Evolutionary conservation across 2,329 filamentous ascomycete species (phyloP).

Genomic region (Hortaea werneckii): DNA sequence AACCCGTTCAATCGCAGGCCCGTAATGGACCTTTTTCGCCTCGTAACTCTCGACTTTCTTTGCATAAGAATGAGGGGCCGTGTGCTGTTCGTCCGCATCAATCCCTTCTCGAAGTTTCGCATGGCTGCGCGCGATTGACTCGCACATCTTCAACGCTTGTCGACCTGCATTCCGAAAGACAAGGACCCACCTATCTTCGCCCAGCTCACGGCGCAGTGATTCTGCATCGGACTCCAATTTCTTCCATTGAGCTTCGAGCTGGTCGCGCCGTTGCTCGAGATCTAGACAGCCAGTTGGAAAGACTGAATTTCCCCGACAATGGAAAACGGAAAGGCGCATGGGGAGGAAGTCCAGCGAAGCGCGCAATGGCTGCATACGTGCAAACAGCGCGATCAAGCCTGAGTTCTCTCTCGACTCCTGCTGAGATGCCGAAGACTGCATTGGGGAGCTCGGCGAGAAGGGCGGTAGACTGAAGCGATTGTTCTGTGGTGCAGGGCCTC

Average conservation of each 20-base stretch:
- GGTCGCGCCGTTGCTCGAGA: slow-evolving; percentile 61
- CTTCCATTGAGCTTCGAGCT: slow-evolving; percentile 75
- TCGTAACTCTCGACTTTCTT: slow-evolving; percentile 92
- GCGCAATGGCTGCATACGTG: slow-evolving; percentile 85
- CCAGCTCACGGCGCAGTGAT: slow-evolving; percentile 75
- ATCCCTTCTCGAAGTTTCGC: slow-evolving; percentile 70
- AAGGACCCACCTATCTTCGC: slow-evolving; percentile 90
- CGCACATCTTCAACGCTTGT: slow-evolving; percentile 92
- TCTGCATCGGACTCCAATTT: slow-evolving; percentile 86
- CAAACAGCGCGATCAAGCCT: slow-evolving; percentile 79
- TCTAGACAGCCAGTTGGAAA: slow-evolving; percentile 91
- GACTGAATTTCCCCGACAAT: slow-evolving; percentile 61
- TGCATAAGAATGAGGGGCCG: slow-evolving; percentile 56
- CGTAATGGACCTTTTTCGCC: slow-evolving; percentile 88
- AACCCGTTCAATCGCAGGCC: slow-evolving; percentile 83
- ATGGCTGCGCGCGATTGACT: slow-evolving; percentile 83
- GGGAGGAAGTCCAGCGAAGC: slow-evolving; percentile 92
- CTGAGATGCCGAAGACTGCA: slow-evolving; percentile 47
- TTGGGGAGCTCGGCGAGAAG: slow-evolving; percentile 51
- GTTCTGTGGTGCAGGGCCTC: slow-evolving; percentile 41
- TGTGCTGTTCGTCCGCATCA: slow-evolving; percentile 63
- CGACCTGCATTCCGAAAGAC: slow-evolving; percentile 88
- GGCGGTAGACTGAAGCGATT: slow-evolving; percentile 58
- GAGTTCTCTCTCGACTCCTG: slow-evolving; percentile 66
- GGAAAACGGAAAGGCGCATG: slow-evolving; percentile 84